Evolutionary conservation across 2,329 filamentous ascomycete species (phyloP).

Genomic region (Pseudonectria foliicola): DNA sequence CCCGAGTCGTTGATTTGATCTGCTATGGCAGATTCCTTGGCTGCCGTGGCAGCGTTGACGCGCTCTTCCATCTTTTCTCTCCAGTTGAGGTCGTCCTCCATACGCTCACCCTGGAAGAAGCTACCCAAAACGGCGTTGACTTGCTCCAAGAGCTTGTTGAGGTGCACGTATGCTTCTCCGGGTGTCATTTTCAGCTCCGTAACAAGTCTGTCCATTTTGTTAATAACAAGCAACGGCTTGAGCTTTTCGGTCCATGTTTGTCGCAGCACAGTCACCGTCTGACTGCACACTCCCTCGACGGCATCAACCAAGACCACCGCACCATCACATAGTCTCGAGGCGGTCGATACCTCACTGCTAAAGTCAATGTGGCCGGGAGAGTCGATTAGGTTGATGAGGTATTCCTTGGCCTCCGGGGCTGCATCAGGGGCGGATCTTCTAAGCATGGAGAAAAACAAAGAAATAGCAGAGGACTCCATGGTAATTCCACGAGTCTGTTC

Average conservation of each 20-base stretch:
- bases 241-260: constrained; percentile 95
- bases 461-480: constrained; percentile 99
- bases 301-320: constrained; percentile 92
- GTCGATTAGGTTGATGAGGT: constrained; percentile 94
- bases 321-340: constrained; percentile 88
- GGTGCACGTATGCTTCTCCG: constrained; percentile 77
- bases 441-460: constrained; percentile 88
- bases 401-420: constrained; percentile 70
- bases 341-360: constrained; percentile 94
- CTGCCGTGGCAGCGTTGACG: constrained; percentile 61
- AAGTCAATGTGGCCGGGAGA: constrained; percentile 98
- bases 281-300: constrained; percentile 95
- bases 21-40: constrained; percentile 44
- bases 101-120: constrained; percentile 95
- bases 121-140: constrained; percentile 96
- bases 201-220: constrained; percentile 94
- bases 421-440: constrained; percentile 64
- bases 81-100: constrained; percentile 98
- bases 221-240: constrained; percentile 90
- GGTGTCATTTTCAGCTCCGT: constrained; percentile 94
- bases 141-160: constrained; percentile 85
- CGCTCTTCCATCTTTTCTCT: constrained; percentile 85
- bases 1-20: constrained; percentile 48
- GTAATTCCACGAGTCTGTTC: constrained; percentile 95
- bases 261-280: constrained; percentile 92